Conservation (phyloP, 2,329 filamentous ascomycete species). For the Stagonosporopsis rhizophila region DNA sequence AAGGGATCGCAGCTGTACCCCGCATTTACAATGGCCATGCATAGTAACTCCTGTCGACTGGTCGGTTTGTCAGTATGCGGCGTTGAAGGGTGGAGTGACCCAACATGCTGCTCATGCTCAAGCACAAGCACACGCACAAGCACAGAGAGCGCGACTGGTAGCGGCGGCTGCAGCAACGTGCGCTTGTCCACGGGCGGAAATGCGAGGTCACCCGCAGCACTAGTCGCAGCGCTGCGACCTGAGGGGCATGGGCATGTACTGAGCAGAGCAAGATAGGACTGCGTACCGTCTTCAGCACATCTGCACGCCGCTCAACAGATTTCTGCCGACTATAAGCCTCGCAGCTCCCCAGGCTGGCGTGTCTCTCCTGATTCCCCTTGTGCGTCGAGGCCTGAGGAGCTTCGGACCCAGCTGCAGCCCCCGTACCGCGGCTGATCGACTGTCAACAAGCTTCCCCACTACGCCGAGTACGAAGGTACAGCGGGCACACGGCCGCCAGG, state of each 20-base stretch:
- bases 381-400: conserved; percentile 29
- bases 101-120: conserved; percentile 12
- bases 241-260: conserved; percentile 21
- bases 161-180: conserved; percentile 7
- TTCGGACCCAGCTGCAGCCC: conserved; percentile 22
- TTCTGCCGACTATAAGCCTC: conserved; percentile 14
- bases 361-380: not conserved
- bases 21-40: conserved; percentile 8
- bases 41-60: not conserved
- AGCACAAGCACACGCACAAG: no score
- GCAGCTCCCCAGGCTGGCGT: not conserved
- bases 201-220: conserved; percentile 22
- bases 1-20: conserved; percentile 22
- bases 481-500: conserved; percentile 17
- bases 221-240: conserved; percentile 18
- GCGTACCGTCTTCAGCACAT: conserved; percentile 16
- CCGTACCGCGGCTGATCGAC: conserved; percentile 26
- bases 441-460: conserved; percentile 21
- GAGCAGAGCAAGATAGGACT: conserved; percentile 12
- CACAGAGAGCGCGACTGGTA: conserved; percentile 2
- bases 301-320: conserved; percentile 29
- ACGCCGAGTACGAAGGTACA: not conserved
- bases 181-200: conserved; percentile 1
- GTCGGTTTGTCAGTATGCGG: not conserved
- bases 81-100: not conserved